Evolutionary conservation across 495 filamentous ascomycete genomes (phyloP), one percentile per base, ranked within the genome.

Genomic region (Penicillium roqueforti): DNA sequence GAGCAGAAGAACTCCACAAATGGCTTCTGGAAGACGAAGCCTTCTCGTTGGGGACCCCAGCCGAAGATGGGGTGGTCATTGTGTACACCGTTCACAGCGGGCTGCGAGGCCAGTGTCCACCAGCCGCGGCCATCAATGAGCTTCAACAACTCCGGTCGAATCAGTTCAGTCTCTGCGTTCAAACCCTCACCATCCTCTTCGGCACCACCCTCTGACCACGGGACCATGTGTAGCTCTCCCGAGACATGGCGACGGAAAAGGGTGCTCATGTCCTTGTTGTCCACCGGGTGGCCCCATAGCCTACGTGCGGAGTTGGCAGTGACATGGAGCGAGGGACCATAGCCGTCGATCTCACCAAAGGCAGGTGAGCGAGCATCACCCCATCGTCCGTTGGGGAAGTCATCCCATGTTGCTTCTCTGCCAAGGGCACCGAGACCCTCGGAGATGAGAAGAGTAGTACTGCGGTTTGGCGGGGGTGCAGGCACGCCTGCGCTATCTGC

Each of bases 61-160:
- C 93, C 93, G 67, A 96, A 95, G 48, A 87, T 77, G n/a, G 77
- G 68, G 68, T 98, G 83, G 50, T 80, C 80, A 53, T 85, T 90
- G 34, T 78, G 80, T 6, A 91, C 70, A 29, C 90, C 90, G 62
- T 97, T 92, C 22, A 96, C 89, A 29, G 93, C 91, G 22, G 93
- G 93, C 64, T 98, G 93, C n/a, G 88, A 93, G 20, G 93, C 93
- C 11, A 98, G 82, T 4, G 90, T 95, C 95, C 92, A 97, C 88
- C 76, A 96, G 44, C 90, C 89, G 59, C 88, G 87, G 25, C 60
- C 57, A 38, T 78, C 72, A 61, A 92, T 96, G 42, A 98, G 77
- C 26, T 73, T 69, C 50, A 92, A 70, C 6, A 98, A 81, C 55
- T 88, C 76, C 1, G 81, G 69, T 37, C 82, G 82, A 65, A 98